A percentile compares a stretch with the other conserved stretches of the same genome.
phyloP scores from a whole-genome alignment of 2,329 filamentous ascomycete genomes.

The Phoma herbarum region DNA sequence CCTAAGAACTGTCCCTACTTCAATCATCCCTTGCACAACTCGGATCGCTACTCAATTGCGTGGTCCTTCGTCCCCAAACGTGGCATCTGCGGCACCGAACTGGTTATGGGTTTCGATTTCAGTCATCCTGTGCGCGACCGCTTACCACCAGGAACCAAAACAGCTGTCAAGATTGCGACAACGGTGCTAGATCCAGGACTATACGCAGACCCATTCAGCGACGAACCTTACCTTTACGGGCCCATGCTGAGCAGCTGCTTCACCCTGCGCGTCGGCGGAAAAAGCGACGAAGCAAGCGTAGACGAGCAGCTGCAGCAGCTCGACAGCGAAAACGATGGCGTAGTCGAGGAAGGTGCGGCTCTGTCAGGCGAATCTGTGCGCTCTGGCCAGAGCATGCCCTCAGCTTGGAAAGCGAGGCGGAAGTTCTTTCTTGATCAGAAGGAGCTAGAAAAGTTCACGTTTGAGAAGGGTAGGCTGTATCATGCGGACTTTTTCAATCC shows the following conservation, averaged over 20 bases:
- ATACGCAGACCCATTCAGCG: constrained; percentile 49
- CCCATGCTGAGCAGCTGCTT: constrained; percentile 49
- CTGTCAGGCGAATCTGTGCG: constrained; percentile 43
- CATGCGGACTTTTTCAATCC: constrained; percentile 60
- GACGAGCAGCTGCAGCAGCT: constrained; percentile 38
- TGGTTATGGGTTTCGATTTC: constrained; percentile 51
- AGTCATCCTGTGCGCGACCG: constrained; percentile 49
- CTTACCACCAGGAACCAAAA: constrained; percentile 49
- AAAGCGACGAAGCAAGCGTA: constrained; percentile 22
- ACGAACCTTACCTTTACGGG: constrained; percentile 50
- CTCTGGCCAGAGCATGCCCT: constrained; percentile 45
- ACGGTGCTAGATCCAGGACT: constrained; percentile 49
- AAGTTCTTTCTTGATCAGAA: constrained; percentile 53
- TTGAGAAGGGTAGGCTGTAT: constrained; percentile 56
- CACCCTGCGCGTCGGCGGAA: constrained; percentile 44
- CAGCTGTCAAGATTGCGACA: constrained; percentile 50
- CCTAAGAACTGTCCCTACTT: constrained; percentile 46
- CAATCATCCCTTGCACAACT: constrained; percentile 40
- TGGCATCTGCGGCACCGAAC: constrained; percentile 40
- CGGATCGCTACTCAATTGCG: constrained; percentile 48
- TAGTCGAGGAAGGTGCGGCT: constrained; percentile 52
- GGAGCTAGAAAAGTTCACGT: constrained; percentile 51
- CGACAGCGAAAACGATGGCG: constrained; percentile 34
- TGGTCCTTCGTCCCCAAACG: constrained; percentile 51
- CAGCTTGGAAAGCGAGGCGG: constrained; percentile 54